Conservation (phyloP, 2,329 filamentous ascomycete genomes). For the Truncatella angustata region DNA sequence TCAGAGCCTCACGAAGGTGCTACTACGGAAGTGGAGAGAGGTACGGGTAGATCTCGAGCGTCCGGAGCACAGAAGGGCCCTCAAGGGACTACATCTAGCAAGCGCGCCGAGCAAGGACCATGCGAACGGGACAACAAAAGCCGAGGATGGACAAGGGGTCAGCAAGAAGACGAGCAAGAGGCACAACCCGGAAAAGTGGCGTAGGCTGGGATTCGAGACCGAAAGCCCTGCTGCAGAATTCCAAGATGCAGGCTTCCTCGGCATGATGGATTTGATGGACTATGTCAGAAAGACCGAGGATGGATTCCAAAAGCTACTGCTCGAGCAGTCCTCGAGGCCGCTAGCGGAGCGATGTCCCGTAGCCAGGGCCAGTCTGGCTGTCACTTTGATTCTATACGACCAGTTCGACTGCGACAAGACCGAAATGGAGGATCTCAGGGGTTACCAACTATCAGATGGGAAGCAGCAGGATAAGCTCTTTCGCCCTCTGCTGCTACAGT, state of each 20-base stretch:
- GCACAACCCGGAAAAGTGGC: slow-evolving; percentile 90
- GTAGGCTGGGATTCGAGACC: slow-evolving; percentile 84
- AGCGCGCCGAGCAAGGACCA: slow-evolving; percentile 59
- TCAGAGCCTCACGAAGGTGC: slow-evolving; percentile 83
- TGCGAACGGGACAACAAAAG: slow-evolving; percentile 28
- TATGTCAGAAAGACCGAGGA: slow-evolving; percentile 92
- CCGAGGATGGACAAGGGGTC: slow-evolving; percentile 37
- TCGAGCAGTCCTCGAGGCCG: slow-evolving; percentile 81
- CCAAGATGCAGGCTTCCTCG: slow-evolving; percentile 79
- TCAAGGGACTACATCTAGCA: slow-evolving; percentile 82
- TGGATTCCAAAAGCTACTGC: slow-evolving; percentile 83
- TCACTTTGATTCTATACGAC: slow-evolving; percentile 87
- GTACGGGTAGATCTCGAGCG: slow-evolving; percentile 82
- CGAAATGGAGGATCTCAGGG: slow-evolving; percentile 75
- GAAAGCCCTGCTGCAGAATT: slow-evolving; percentile 89
- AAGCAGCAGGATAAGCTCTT: slow-evolving; percentile 85
- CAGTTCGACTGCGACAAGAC: slow-evolving; percentile 91
- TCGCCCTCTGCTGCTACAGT: slow-evolving; percentile 83
- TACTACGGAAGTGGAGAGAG: slow-evolving; percentile 85
- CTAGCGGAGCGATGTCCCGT: slow-evolving; percentile 77
- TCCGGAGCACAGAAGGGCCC: slow-evolving; percentile 80
- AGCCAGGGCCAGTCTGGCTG: slow-evolving; percentile 78
- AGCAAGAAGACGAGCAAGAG: slow-evolving; percentile 62
- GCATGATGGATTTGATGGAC: slow-evolving; percentile 96
- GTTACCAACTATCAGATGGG: slow-evolving; percentile 71